These are phyloP conservation scores for Metarhizium brunneum DNA, from an alignment of 2,329 filamentous ascomycete species.

Conservation along the genomic window DNA sequence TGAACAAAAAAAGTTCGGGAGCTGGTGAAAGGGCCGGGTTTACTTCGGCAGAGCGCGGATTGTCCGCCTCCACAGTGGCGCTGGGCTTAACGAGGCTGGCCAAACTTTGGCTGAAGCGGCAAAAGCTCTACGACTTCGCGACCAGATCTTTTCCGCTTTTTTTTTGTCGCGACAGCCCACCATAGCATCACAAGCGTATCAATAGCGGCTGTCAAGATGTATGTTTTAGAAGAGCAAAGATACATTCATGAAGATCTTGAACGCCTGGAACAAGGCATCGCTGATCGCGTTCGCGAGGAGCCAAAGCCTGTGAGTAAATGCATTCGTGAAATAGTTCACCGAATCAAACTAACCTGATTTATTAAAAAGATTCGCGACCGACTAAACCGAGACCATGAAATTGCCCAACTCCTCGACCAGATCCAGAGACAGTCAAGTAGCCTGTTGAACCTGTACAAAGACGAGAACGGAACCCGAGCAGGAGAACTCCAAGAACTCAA, in stretches of 20 bases:
- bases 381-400: constrained; percentile 84
- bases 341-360: constrained; percentile 12
- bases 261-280: constrained; percentile 86
- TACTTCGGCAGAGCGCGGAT: constrained; percentile 16
- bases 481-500: constrained; percentile 79
- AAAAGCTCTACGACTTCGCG: not conserved
- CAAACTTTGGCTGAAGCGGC: constrained; percentile 1
- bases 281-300: constrained; percentile 80
- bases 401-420: constrained; percentile 75
- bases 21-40: constrained; percentile 17
- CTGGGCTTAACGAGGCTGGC: constrained; percentile 2
- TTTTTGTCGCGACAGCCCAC: not conserved
- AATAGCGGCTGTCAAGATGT: constrained; percentile 41
- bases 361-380: constrained; percentile 68
- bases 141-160: not conserved
- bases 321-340: not conserved
- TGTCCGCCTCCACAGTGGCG: not conserved
- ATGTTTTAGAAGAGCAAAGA: constrained; percentile 88
- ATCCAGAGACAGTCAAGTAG: constrained; percentile 80
- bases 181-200: not conserved
- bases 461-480: constrained; percentile 60
- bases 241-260: constrained; percentile 95
- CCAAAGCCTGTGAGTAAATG: constrained; percentile 64
- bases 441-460: constrained; percentile 75
- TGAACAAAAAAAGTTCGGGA: constrained; percentile 18